phyloP scores from a whole-genome alignment of 2,329 filamentous ascomycete species.

The Colletotrichum brevisporum region DNA sequence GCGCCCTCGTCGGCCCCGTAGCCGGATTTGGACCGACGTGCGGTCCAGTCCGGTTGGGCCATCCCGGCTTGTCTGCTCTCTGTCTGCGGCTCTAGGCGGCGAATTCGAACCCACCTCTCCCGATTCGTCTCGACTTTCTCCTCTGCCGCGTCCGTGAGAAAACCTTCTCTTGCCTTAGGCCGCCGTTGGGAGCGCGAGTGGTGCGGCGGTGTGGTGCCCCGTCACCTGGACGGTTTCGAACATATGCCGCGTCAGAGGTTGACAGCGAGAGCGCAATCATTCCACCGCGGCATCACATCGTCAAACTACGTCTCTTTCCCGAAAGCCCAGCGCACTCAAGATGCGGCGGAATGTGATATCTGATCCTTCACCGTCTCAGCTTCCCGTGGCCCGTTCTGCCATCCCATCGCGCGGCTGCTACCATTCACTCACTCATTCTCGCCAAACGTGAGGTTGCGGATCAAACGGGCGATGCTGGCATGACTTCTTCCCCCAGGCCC shows the following conservation, averaged over 20 bases:
- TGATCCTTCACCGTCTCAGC: slow-evolving; percentile 29
- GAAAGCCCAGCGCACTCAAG: slow-evolving; percentile 3
- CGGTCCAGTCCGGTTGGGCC: slow-evolving; percentile 18
- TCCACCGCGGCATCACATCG: slow-evolving; percentile 16
- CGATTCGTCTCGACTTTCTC: slow-evolving; percentile 3
- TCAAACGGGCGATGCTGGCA: slow-evolving; percentile 32
- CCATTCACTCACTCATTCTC: slow-evolving; percentile 3
- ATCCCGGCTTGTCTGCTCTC: slow-evolving; percentile 33
- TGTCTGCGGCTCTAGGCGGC: slow-evolving; percentile 30
- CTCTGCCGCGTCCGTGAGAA: slow-evolving; percentile 6
- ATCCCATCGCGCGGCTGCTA: slow-evolving; percentile 20
- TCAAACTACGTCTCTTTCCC: slow-evolving; percentile 15
- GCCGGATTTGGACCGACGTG: slow-evolving; percentile 15
- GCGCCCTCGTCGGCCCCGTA: slow-evolving; percentile 19
- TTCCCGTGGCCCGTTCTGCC: slow-evolving; percentile 22
- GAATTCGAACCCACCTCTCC: slow-evolving; percentile 8
- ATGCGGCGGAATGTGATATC: slow-evolving; percentile 1
- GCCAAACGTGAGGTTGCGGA: slow-evolving; percentile 31
- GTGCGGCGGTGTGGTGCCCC: slow-evolving; percentile 8
- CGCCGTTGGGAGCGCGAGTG: neutral
- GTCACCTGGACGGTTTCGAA: slow-evolving; percentile 27
- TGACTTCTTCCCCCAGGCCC: slow-evolving; percentile 1
- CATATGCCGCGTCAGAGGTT: slow-evolving; percentile 32
- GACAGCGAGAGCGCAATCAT: slow-evolving; percentile 14
- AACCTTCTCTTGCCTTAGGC: slow-evolving; percentile 8